Evolutionary conservation across 148 eudicot species (phyloP).

Genomic region (Cornus controversa): DNA sequence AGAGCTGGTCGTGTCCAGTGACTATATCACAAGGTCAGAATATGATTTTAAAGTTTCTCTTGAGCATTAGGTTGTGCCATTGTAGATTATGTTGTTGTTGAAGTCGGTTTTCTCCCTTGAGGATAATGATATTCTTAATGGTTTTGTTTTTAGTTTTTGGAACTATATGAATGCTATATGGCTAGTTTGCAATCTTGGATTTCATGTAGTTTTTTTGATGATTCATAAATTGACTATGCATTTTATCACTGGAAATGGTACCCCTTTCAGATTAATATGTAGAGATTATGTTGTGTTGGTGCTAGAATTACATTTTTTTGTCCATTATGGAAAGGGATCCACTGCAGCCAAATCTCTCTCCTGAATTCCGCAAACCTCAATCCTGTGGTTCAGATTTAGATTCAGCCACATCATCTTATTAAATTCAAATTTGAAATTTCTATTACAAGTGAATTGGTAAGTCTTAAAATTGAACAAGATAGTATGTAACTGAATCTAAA

Average conservation of each 20-base stretch:
- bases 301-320: not conserved
- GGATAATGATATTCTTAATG: not conserved
- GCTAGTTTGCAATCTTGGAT: not conserved
- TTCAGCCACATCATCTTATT: no score
- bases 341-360: no score
- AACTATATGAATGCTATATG: not conserved
- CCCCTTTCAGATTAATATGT: not conserved
- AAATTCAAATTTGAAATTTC: no score
- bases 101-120: slow-evolving; percentile 3
- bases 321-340: no score
- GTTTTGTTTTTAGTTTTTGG: not conserved
- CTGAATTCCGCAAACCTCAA: no score
- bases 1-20: slow-evolving; percentile 31
- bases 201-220: not conserved
- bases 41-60: not conserved
- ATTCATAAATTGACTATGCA: not conserved
- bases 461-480: no score
- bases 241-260: not conserved
- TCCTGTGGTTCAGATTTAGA: no score
- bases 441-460: no score
- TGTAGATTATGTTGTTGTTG: slow-evolving; percentile 7
- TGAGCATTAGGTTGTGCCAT: not conserved
- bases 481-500: no score
- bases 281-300: not conserved
- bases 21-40: slow-evolving; percentile 16